A percentile compares a stretch with the other conserved stretches of the same genome.
Conservation (phyloP, 495 filamentous ascomycete species). For the Penicillium pulvis region DNA sequence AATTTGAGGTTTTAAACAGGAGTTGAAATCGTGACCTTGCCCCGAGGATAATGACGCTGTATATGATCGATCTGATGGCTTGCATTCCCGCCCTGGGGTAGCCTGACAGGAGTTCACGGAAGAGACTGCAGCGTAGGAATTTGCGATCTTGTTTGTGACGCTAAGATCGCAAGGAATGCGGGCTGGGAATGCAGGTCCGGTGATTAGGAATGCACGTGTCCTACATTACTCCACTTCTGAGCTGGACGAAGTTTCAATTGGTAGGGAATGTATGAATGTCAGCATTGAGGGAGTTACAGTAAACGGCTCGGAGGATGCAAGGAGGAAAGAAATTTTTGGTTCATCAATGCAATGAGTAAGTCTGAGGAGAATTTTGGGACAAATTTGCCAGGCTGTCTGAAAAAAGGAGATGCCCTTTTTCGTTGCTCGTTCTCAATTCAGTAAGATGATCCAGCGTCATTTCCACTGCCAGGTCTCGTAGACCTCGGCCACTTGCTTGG, state of each 20-base stretch:
- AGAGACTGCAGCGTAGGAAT: conserved; percentile 13
- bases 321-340: background rate
- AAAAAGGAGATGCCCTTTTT: too few relatives aligned
- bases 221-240: conserved; percentile 15
- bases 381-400: too few relatives aligned
- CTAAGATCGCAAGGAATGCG: conserved; percentile 22
- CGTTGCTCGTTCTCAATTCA: too few relatives aligned
- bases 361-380: too few relatives aligned
- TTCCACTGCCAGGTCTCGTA: too few relatives aligned
- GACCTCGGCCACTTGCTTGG: too few relatives aligned
- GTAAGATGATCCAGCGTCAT: too few relatives aligned
- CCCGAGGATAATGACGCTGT: background rate
- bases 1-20: background rate
- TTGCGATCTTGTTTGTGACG: conserved; percentile 11
- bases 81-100: background rate
- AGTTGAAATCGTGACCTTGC: background rate
- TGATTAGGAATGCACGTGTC: conserved; percentile 22
- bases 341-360: too few relatives aligned
- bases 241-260: background rate
- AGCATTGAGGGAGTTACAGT: background rate
- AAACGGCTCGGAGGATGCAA: background rate
- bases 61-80: background rate
- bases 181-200: conserved; percentile 12
- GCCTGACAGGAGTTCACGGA: background rate
- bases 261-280: background rate